Percentiles rank a stretch among this genome's conserved stretches.
Evolutionary conservation across 345 rosid genomes (phyloP).

Genomic region (Rhizophora apiculata): DNA sequence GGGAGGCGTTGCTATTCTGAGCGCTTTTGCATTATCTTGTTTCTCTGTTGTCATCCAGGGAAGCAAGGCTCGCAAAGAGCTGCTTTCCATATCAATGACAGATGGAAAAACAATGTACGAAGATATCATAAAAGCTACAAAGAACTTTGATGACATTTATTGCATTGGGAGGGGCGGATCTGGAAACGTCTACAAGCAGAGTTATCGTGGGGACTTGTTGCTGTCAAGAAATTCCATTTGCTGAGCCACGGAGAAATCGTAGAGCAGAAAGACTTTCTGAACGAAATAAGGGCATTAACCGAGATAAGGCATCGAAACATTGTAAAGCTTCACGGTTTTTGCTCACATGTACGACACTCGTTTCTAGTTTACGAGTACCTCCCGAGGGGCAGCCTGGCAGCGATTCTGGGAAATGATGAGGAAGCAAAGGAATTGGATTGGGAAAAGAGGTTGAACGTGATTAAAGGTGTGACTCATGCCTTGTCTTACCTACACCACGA

Average conservation of each 20-base stretch:
- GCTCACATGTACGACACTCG: slow-evolving; percentile 16
- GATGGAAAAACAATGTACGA: slow-evolving; percentile 22
- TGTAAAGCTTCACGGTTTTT: slow-evolving; percentile 34
- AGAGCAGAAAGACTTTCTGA: slow-evolving; percentile 13
- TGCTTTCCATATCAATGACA: not conserved
- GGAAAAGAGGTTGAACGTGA: slow-evolving; percentile 19
- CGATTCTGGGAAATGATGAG: slow-evolving; percentile 6
- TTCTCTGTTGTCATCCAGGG: not conserved
- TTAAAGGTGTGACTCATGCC: slow-evolving; percentile 11
- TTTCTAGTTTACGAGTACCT: slow-evolving; percentile 41
- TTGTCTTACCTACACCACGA: slow-evolving; percentile 14
- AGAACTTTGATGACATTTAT: slow-evolving; percentile 12
- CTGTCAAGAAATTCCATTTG: slow-evolving; percentile 23
- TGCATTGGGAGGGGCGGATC: slow-evolving; percentile 26
- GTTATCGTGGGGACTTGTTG: slow-evolving; percentile 8
- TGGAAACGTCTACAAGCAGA: slow-evolving; percentile 31
- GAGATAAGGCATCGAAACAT: slow-evolving; percentile 39
- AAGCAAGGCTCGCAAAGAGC: not conserved
- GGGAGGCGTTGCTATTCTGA: not conserved
- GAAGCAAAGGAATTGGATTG: slow-evolving; percentile 20
- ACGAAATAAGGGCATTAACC: slow-evolving; percentile 24
- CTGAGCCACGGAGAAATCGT: not conserved
- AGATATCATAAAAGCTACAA: slow-evolving; percentile 18
- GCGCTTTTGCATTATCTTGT: not conserved
- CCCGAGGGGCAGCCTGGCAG: slow-evolving; percentile 26